Base-by-base conservation (phyloP, 352 stramenopile species). In the Pythium oligandrum region DNA sequence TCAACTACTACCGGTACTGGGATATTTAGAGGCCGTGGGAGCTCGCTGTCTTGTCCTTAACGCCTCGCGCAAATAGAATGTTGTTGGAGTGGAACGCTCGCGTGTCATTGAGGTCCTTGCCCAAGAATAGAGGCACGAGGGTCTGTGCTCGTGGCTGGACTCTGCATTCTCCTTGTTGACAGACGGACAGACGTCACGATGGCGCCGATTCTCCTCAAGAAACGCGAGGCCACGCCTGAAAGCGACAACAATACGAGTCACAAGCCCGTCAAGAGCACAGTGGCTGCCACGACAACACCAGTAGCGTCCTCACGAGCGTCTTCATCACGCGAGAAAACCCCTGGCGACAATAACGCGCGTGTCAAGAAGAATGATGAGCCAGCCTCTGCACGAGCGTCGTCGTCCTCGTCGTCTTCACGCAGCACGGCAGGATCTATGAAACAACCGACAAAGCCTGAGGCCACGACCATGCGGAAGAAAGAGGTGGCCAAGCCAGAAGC, bases 1-100 rank as follows among this genome's bases (percentile, higher is more conserved):
- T 93, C 64, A 73, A 83, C 42, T 93, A 77, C 64, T 86, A 87
- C 48, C 73, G 78, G 30, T 81, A 71, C 32, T 86, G 78, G 79
- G 68, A 80, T 47, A 52, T 89, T 10, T 87, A 66, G 69, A 26
- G 17, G 17, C 17, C 17, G 17, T 26, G 17, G 17, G 17, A 26
- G 17, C 17, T 26, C 17, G 0, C 17, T 26, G 17, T 26, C 17
- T 26, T 26, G 17, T 26, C 17, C 17, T 26, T 26, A 26, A 26
- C 17, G 17, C 17, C 17, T 26, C 17, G 17, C 17, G 17, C 17
- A 26, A 26, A 26, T 26, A 26, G 17, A 26, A 26, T 26, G 17
- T 26, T 26, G 17, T 26, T 26, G 17, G 17, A 26, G 17, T 26
- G 17, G 17, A 26, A 26, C 17, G 17, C 17, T 26, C 17, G 17